These are phyloP conservation scores for Metschnikowia reukaufii DNA, from an alignment of 805 yeast species.

Conservation along the genomic window DNA sequence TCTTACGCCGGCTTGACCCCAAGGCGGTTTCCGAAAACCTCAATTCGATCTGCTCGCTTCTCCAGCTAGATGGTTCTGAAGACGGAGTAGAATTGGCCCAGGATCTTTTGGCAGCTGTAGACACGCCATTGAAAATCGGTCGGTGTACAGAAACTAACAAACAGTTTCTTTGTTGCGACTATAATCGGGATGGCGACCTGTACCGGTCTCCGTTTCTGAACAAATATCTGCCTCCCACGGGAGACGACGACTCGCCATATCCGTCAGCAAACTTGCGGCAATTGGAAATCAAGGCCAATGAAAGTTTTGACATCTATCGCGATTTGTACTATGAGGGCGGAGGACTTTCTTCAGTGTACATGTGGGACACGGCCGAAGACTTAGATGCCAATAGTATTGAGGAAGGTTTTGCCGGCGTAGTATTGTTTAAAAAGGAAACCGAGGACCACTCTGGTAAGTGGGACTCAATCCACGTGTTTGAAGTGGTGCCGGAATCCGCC, in stretches of 20 bases:
- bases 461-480: constrained; percentile 95
- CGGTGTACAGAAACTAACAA: constrained; percentile 58
- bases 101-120: constrained; percentile 83
- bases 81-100: constrained; percentile 65
- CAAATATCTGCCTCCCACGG: constrained; percentile 53
- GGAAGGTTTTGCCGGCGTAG: constrained; percentile 87
- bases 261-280: constrained; percentile 69
- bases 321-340: constrained; percentile 91
- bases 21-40: constrained; percentile 48
- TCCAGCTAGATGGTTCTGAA: constrained; percentile 24
- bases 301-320: constrained; percentile 87
- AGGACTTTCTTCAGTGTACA: constrained; percentile 82
- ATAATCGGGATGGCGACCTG: constrained; percentile 92
- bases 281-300: constrained; percentile 80
- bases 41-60: constrained; percentile 49
- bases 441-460: constrained; percentile 59
- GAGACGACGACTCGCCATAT: constrained; percentile 57
- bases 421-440: constrained; percentile 71
- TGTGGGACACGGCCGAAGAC: constrained; percentile 83
- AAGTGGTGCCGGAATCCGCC: constrained; percentile 49
- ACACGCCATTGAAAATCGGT: constrained; percentile 67
- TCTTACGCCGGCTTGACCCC: constrained; percentile 75
- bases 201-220: constrained; percentile 91
- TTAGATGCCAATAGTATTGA: constrained; percentile 35
- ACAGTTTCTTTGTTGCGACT: constrained; percentile 82